Base-by-base conservation (phyloP, 345 rosid species). In the Triadica sebifera region DNA sequence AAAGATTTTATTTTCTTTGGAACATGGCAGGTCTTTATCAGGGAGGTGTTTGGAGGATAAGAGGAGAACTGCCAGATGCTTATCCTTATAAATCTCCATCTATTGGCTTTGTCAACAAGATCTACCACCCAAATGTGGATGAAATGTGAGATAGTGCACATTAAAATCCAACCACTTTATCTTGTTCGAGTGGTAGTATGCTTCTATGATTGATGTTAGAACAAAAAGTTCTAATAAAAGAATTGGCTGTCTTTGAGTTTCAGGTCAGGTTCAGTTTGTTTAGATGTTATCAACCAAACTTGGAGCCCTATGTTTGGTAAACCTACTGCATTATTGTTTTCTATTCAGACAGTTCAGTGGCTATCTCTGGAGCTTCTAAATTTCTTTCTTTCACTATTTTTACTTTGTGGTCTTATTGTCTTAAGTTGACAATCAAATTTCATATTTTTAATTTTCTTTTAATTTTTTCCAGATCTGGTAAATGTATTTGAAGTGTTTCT, bases 261-360 rank as follows among this genome's bases (percentile, higher is more conserved):
- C 94, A 95, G 99, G 89, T 96, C 96, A 4, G 98, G 98, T 65
- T 96, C 98, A 34, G 93, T 96, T 75, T 96, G 97, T 80, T 85
- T 93, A 81, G 99, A 96, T 85, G 98, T 96, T 74, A 89, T 96
- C 80, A 96, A 96, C 78, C 97, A 96, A 70, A 93, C 91, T 29
- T 96, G 98, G 97, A 96, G 98, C 85, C 99, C 98, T 49, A 91
- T 93, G 98, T 93, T 96, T 55, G 99, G 99, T 96, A 91, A 79
- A 72, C 70, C 51, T 74, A 8, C 45, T 37, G 15, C 55, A 51
- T 61, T 79, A 17, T 58, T 66, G 34, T 29, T 29, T 29, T 29
- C 2, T 53, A 0, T 11, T 8, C 8, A 12, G 38, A 53, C 15
- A 51, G 12, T 55, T 59, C 49, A 58, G 53, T 8, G 49, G 45